Base-by-base conservation (phyloP, 2,329 filamentous ascomycete species). In the Trichoderma pleuroti region DNA sequence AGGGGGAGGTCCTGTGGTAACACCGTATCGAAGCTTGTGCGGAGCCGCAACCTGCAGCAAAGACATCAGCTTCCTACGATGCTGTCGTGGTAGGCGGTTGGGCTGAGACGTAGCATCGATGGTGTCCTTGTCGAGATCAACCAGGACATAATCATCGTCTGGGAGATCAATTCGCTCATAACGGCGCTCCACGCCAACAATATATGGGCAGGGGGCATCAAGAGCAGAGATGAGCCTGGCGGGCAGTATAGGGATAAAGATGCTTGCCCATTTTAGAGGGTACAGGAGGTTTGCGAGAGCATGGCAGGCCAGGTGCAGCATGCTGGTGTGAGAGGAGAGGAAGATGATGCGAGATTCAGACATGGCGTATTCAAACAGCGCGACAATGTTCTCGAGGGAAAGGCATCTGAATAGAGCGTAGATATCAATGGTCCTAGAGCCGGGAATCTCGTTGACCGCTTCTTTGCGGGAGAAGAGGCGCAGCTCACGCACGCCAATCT, bases 341-440 rank as follows among this genome's bases (percentile, higher is more conserved):
- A 99, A 91, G 78, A 99, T 97, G 80, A 99, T 98, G 71, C 95
- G 92, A 57, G 94, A 96, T 82, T 99, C 96, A 1, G 93, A 88
- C 79, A 99, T 87, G 74, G 93, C 92, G 80, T 95, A 98, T 83
- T 99, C 96, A 78, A 98, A 94, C 26, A 99, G 86, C 24, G 93
- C 91, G 72, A 99, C 89, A 71, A 99, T 92, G 80, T 99, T 98
- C 68, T 94, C 92, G 68, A 98, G 90, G 3, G 94, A 97, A 36
- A 99, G 84, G 60, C 92, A 93, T 73, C 94, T 88, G 84, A 99
- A 99, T 11, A 99, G 85, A 11, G 94, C 93, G 81, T 97, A 99
- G 2, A 99, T 85, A 81, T 99, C 96, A 66, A 92, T 94, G 72
- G 93, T 97, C 67, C 96, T 90, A 61, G 94, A 95, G 5, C 94